Conservation (phyloP, 1,284 basidiomycete genomes). For the Stereum hirsutum region DNA sequence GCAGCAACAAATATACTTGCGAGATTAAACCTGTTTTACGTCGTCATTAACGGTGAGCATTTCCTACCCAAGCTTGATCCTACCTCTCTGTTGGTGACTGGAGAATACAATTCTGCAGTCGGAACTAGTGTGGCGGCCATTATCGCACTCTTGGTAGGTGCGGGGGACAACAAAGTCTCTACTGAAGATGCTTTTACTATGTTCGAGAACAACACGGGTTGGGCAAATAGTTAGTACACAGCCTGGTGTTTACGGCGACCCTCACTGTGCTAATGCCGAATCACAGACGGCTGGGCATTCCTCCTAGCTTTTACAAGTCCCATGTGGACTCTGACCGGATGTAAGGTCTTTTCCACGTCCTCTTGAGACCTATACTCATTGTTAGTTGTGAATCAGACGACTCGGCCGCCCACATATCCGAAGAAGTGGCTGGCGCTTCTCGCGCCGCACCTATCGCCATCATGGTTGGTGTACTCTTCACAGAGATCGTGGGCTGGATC, state of each 20-base stretch:
- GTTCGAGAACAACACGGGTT: slow-evolving; percentile 67
- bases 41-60: slow-evolving; percentile 45
- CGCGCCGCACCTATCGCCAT: slow-evolving; percentile 72
- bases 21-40: slow-evolving; percentile 60
- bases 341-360: slow-evolving; percentile 26
- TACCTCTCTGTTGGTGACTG: slow-evolving; percentile 5
- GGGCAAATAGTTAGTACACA: slow-evolving; percentile 39
- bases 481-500: slow-evolving; percentile 55
- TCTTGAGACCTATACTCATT: background rate
- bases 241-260: background rate
- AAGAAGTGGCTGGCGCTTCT: slow-evolving; percentile 62
- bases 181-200: slow-evolving; percentile 58
- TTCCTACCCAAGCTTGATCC: slow-evolving; percentile 2
- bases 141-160: slow-evolving; percentile 44
- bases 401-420: slow-evolving; percentile 70
- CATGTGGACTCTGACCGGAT: slow-evolving; percentile 74
- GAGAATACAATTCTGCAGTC: slow-evolving; percentile 24
- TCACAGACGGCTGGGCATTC: slow-evolving; percentile 61
- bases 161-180: slow-evolving; percentile 47
- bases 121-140: slow-evolving; percentile 55
- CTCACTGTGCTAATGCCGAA: background rate
- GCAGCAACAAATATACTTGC: slow-evolving; percentile 59
- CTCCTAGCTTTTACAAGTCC: slow-evolving; percentile 62
- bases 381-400: slow-evolving; percentile 38
- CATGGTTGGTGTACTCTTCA: slow-evolving; percentile 51